phyloP scores from a whole-genome alignment of 768 basidiomycete species.

The Boletus insuetus region DNA sequence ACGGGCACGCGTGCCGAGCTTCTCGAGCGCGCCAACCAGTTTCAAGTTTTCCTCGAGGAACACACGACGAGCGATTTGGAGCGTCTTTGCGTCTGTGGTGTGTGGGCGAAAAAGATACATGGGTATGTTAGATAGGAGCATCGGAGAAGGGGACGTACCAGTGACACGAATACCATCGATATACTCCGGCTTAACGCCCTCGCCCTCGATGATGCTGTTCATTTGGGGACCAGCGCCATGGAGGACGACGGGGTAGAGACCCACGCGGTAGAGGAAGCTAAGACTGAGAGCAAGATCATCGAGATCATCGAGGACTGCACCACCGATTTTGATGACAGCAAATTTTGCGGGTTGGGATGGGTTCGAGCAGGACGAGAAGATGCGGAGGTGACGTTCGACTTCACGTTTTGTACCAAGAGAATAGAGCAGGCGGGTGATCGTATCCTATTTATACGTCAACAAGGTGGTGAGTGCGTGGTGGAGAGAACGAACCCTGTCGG shows the following conservation, averaged over 20 bases:
- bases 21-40: conserved; percentile 89
- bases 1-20: conserved; percentile 92
- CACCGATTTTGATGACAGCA: conserved; percentile 97
- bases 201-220: conserved; percentile 89
- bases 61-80: conserved; percentile 90
- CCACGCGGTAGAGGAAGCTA: conserved; percentile 95
- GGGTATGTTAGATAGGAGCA: background rate
- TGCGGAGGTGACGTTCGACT: conserved; percentile 96
- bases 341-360: conserved; percentile 90
- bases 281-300: conserved; percentile 93
- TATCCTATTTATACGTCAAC: conserved; percentile 61
- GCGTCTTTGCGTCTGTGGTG: conserved; percentile 80
- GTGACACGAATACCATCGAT: conserved; percentile 98
- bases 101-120: background rate
- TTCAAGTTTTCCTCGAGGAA: conserved; percentile 98
- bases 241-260: conserved; percentile 95
- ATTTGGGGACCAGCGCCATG: conserved; percentile 96
- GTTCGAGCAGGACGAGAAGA: conserved; percentile 93
- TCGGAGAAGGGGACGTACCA: conserved; percentile 44
- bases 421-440: conserved; percentile 93
- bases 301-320: conserved; percentile 88
- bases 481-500: conserved; percentile 58
- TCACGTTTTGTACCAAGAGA: conserved; percentile 97
- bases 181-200: conserved; percentile 94
- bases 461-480: background rate